These are phyloP conservation scores for Primulina huaijiensis DNA, from an alignment of 257 asterid genomes.

Conservation along the genomic window DNA sequence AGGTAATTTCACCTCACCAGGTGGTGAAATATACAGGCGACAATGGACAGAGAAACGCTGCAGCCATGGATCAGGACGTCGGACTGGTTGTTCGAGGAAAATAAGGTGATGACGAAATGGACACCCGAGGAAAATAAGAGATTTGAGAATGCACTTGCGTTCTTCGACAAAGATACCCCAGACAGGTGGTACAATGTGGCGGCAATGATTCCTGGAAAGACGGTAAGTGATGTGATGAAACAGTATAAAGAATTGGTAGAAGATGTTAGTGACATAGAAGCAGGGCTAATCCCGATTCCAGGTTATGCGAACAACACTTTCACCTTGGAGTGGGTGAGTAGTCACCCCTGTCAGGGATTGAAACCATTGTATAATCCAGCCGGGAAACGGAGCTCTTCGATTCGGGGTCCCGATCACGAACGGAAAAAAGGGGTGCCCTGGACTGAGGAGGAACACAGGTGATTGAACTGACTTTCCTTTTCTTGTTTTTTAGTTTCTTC, in stretches of 20 bases:
- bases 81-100: slow-evolving; percentile 18
- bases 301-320: slow-evolving; percentile 11
- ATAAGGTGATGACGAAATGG: slow-evolving; percentile 21
- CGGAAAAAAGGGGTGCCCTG: slow-evolving; percentile 92
- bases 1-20: too few species aligned
- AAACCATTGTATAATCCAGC: not conserved
- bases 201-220: slow-evolving; percentile 35
- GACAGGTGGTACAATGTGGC: slow-evolving; percentile 40
- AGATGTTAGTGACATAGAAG: slow-evolving; percentile 26
- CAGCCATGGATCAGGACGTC: not conserved
- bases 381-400: slow-evolving; percentile 43
- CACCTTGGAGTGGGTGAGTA: slow-evolving; percentile 19
- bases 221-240: slow-evolving; percentile 31
- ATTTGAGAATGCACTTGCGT: slow-evolving; percentile 24
- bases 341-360: not conserved
- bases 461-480: not conserved
- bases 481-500: not conserved
- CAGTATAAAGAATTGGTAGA: slow-evolving; percentile 35
- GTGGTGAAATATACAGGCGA: not conserved
- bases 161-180: slow-evolving; percentile 32
- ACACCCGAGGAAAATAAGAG: slow-evolving; percentile 31
- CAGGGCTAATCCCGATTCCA: slow-evolving; percentile 22
- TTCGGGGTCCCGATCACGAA: slow-evolving; percentile 54
- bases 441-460: slow-evolving; percentile 99
- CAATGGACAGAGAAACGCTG: slow-evolving; percentile 3